Percentiles rank a stretch among this genome's conserved stretches.
Conservation (phyloP, 805 yeast species). For the Cyberlindnera americana region DNA sequence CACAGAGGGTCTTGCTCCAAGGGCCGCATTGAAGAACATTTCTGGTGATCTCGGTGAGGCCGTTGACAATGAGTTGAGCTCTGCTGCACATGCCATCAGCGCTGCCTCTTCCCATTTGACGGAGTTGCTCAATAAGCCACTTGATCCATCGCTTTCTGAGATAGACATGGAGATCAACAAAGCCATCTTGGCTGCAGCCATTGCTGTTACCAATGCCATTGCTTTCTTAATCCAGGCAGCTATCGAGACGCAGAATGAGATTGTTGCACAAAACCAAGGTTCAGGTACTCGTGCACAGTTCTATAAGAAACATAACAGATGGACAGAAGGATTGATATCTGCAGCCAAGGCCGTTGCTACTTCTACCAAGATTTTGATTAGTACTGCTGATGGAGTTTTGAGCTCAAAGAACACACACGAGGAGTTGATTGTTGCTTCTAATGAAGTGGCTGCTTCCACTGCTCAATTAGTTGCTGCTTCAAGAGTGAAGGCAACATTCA, state of each 20-base stretch:
- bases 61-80: conserved; percentile 69
- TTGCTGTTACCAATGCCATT: conserved; percentile 76
- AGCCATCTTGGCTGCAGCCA: conserved; percentile 73
- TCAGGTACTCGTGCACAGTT: conserved; percentile 64
- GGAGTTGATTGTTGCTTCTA: conserved; percentile 83
- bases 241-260: conserved; percentile 76
- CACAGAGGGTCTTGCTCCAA: conserved; percentile 55
- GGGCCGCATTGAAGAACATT: conserved; percentile 28
- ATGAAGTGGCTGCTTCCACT: conserved; percentile 88
- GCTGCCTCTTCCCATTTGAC: conserved; percentile 60
- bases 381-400: conserved; percentile 83
- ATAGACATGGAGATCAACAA: conserved; percentile 68
- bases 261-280: conserved; percentile 69
- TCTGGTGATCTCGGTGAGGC: conserved; percentile 61
- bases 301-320: conserved; percentile 81
- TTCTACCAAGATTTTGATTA: conserved; percentile 75
- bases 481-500: conserved; percentile 74
- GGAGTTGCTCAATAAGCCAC: conserved; percentile 44
- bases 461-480: conserved; percentile 92
- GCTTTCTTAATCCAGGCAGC: conserved; percentile 70
- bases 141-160: conserved; percentile 49
- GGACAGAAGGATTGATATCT: conserved; percentile 92
- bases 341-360: conserved; percentile 86
- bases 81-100: conserved; percentile 67
- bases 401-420: conserved; percentile 64